A percentile compares a stretch with the other conserved stretches of the same genome.
phyloP scores from a whole-genome alignment of 2,329 filamentous ascomycete species.

The Scedosporium minutisporum region DNA sequence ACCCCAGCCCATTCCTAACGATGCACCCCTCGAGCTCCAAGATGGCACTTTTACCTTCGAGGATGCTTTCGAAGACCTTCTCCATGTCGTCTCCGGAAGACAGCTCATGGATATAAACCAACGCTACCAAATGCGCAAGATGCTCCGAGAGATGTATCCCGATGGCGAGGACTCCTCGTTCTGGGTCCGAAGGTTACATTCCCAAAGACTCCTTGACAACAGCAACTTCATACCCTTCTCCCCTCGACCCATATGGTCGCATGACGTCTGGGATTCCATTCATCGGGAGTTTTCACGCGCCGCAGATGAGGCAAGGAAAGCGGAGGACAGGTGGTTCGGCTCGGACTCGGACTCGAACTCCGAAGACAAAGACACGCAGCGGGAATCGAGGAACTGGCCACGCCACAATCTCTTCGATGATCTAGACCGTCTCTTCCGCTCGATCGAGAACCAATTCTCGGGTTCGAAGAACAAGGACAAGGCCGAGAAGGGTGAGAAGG shows the following conservation, averaged over 20 bases:
- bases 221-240: conserved; percentile 16
- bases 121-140: conserved; percentile 24
- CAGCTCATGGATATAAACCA: conserved; percentile 29
- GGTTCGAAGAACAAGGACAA: neutral
- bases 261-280: conserved; percentile 19
- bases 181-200: conserved; percentile 30
- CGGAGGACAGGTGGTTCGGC: conserved; percentile 9
- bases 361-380: conserved; percentile 7
- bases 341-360: conserved; percentile 10
- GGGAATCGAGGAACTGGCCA: neutral
- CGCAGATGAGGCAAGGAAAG: conserved; percentile 19
- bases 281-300: conserved; percentile 20
- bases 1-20: conserved; percentile 36
- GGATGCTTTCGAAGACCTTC: conserved; percentile 49
- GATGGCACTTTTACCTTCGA: conserved; percentile 37
- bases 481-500: conserved; percentile 2
- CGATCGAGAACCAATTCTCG: conserved; percentile 1
- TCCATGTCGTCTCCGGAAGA: conserved; percentile 34
- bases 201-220: conserved; percentile 26
- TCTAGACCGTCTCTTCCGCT: conserved; percentile 2
- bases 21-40: conserved; percentile 27
- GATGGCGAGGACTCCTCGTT: conserved; percentile 29
- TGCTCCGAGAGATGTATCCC: conserved; percentile 28
- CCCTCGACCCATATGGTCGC: conserved; percentile 9
- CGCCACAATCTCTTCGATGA: conserved; percentile 6